phyloP scores from a whole-genome alignment of 1,284 basidiomycete genomes.

The Mrakiaceae sp. region DNA sequence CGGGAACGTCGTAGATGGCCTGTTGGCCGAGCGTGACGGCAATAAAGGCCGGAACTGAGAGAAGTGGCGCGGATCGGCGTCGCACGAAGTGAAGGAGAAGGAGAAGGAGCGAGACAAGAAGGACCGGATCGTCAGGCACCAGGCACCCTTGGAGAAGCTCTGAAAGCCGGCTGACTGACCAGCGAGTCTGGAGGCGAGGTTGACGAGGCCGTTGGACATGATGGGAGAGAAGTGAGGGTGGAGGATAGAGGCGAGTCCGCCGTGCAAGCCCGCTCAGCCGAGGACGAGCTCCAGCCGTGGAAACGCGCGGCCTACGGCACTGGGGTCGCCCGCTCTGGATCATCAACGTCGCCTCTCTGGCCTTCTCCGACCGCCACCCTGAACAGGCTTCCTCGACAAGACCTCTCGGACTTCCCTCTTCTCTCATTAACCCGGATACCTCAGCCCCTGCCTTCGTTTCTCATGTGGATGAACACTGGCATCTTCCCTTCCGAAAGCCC shows the following conservation, averaged over 20 bases:
- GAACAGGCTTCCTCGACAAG: too few species aligned
- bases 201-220: conserved; percentile 16
- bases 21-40: conserved; percentile 56
- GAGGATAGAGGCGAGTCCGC: not conserved
- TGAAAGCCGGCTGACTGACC: not conserved
- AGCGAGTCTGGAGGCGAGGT: conserved; percentile 8
- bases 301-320: too few species aligned
- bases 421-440: too few species aligned
- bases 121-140: not conserved
- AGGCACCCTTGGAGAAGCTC: not conserved
- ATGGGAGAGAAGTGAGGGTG: not conserved
- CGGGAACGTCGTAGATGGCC: conserved; percentile 78
- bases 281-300: too few species aligned
- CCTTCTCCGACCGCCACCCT: too few species aligned
- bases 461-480: too few species aligned
- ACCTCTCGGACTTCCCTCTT: too few species aligned
- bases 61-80: not conserved
- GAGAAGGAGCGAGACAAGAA: not conserved
- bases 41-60: conserved; percentile 60
- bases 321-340: too few species aligned
- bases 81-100: not conserved
- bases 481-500: too few species aligned
- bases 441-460: too few species aligned
- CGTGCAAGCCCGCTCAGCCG: too few species aligned
- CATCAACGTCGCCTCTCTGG: too few species aligned